Base-by-base conservation (phyloP, 2,329 filamentous ascomycete species). In the Fusarium nurragi region DNA sequence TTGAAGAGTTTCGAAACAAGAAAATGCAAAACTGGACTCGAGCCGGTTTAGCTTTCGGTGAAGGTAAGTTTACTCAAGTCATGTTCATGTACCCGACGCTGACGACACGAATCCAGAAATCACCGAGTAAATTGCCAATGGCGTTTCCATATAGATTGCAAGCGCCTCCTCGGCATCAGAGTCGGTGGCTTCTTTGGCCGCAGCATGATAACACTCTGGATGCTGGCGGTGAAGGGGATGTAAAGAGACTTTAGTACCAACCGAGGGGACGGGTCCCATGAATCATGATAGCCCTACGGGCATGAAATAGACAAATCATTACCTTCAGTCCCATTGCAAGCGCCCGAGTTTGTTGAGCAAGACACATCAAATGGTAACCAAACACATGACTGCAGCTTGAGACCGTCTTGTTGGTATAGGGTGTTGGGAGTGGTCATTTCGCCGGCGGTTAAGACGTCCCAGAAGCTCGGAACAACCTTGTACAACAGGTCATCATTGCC, bases 1-100 rank as follows among this genome's bases (percentile, higher is more conserved):
- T 93, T 78, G 88, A 89, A 44, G 87, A 91, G 64, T 98, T 97
- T 74, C 87, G 90, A 61, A 82, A 83, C 70, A 89, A 95, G 62
- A 97, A 93, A 80, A 78, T 88, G 78, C 74, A 74, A 53, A 55
- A 72, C 5, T 88, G 85, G 85, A 83, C 83, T 6, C 76, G 84
- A n/a, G 80, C 79, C 26, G 81, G 81, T 47, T 81, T 81, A 65
- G 74, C 75, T 11, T 82, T 83, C 60, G 77, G 64, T 12, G 58
- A 80, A 23, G 77, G 80, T 80, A 49, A 71, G 50, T 40, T 36
- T 25, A 43, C 23, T 34, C 32, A 37, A 37, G 32, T 5, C 22
- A 44, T 49, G 14, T 23, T 39, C 38, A 37, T 28, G n/a, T n/a
- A 19, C 25, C 16, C n/a, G 21, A 43, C 36, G 34, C 54, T 72